These are phyloP conservation scores for Cryptosporidium sp. DNA, from an alignment of 169 alveolate genomes.

Conservation along the genomic window DNA sequence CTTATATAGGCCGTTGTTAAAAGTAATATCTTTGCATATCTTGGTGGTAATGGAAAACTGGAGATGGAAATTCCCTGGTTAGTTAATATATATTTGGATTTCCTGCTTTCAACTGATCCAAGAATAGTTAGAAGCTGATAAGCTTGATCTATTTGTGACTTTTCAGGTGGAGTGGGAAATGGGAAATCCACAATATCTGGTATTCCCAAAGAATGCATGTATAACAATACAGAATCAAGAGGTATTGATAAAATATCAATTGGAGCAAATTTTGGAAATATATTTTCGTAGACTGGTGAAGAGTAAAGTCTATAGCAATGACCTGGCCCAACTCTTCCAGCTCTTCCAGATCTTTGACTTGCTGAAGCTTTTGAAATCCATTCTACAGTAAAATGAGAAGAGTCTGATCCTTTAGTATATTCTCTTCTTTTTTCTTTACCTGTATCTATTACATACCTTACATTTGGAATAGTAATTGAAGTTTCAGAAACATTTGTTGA, in stretches of 20 bases:
- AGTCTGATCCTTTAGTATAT: conserved; percentile 85
- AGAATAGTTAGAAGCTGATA: conserved; percentile 39
- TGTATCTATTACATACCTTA: conserved; percentile 95
- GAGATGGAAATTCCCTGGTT: conserved; percentile 49
- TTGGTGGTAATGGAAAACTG: conserved; percentile 42
- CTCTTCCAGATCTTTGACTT: conserved; percentile 98
- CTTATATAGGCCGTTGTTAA: conserved; percentile 38
- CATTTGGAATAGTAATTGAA: conserved; percentile 98
- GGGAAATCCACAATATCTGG: conserved; percentile 88
- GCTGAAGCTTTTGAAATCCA: conserved; percentile 94
- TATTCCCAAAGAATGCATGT: conserved; percentile 91
- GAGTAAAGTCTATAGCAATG: conserved; percentile 97
- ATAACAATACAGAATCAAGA: conserved; percentile 88
- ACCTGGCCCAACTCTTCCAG: conserved; percentile 99
- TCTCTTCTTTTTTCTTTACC: conserved; percentile 96
- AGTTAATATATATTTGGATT: neutral
- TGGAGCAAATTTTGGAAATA: conserved; percentile 84
- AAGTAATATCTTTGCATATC: conserved; percentile 46
- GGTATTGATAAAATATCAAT: conserved; percentile 90
- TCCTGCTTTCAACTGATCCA: conserved; percentile 7
- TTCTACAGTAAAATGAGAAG: conserved; percentile 89
- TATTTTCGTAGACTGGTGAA: conserved; percentile 87
- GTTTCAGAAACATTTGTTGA: conserved; percentile 99
- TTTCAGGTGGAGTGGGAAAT: conserved; percentile 86
- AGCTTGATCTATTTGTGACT: conserved; percentile 46